Evolutionary conservation across 805 yeast genomes (phyloP).

Genomic region (Saccharomycopsis sp.): DNA sequence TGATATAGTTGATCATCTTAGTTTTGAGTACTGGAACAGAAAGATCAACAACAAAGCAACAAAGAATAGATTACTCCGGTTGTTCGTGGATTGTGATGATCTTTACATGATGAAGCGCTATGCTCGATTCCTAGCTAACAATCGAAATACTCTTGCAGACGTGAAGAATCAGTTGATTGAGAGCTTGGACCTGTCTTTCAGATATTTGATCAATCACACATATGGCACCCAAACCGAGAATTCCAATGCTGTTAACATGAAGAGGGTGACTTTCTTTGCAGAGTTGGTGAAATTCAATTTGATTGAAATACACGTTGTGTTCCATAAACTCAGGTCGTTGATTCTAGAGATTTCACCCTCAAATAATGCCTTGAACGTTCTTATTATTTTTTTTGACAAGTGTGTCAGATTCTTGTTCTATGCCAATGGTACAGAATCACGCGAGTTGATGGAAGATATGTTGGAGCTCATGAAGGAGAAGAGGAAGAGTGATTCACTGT

Average conservation of each 20-base stretch:
- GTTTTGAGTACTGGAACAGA: slow-evolving; percentile 38
- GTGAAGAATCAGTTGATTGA: slow-evolving; percentile 44
- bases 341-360: slow-evolving; percentile 41
- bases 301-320: slow-evolving; percentile 59
- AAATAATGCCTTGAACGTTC: slow-evolving; percentile 56
- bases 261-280: slow-evolving; percentile 51
- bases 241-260: slow-evolving; percentile 36
- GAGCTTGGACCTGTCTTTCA: slow-evolving; percentile 49
- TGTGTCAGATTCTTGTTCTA: slow-evolving; percentile 56
- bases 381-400: slow-evolving; percentile 62
- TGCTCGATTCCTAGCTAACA: slow-evolving; percentile 62
- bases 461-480: slow-evolving; percentile 49
- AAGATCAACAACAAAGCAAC: slow-evolving; percentile 66
- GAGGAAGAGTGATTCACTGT: slow-evolving; percentile 42
- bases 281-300: slow-evolving; percentile 73
- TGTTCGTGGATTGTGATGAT: slow-evolving; percentile 42
- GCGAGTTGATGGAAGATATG: slow-evolving; percentile 44
- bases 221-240: slow-evolving; percentile 2
- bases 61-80: slow-evolving; percentile 46
- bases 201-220: slow-evolving; percentile 49
- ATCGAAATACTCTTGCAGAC: slow-evolving; percentile 39
- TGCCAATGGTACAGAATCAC: slow-evolving; percentile 42
- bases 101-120: slow-evolving; percentile 40
- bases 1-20: slow-evolving; percentile 42
- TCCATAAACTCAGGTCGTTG: slow-evolving; percentile 61